These are phyloP conservation scores for Ganoderma boninense DNA, from an alignment of 1,284 basidiomycete species.

Conservation along the genomic window DNA sequence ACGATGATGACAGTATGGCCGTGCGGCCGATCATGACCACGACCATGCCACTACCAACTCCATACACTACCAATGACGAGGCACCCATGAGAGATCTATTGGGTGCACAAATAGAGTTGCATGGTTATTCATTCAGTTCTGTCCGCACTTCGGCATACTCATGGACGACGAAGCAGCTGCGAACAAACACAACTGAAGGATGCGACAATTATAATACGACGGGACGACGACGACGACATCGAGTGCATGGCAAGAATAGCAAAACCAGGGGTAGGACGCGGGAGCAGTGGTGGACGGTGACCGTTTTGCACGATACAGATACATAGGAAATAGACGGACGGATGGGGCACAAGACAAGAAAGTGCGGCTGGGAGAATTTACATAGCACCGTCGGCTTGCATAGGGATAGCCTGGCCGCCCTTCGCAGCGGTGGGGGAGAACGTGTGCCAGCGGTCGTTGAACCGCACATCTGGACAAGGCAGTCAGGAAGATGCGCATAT, in stretches of 20 bases:
- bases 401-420: constrained; percentile 71
- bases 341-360: constrained; percentile 8
- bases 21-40: neutral
- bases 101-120: constrained; percentile 3
- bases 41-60: neutral
- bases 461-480: constrained; percentile 75
- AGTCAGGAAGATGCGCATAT: constrained; percentile 7
- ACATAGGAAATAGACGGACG: constrained; percentile 12
- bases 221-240: neutral
- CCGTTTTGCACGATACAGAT: constrained; percentile 18
- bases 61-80: too few species aligned
- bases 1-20: neutral
- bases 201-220: neutral
- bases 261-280: too few species aligned
- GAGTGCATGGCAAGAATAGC: neutral
- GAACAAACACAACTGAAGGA: neutral
- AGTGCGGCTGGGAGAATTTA: constrained; percentile 18
- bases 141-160: constrained; percentile 6
- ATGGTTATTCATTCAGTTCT: neutral
- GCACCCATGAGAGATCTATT: too few species aligned
- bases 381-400: constrained; percentile 36
- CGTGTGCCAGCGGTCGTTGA: constrained; percentile 93
- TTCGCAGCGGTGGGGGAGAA: constrained; percentile 87
- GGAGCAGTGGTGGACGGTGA: neutral
- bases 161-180: neutral